Evolutionary conservation across 176 grass and related monocot species (phyloP).

Genomic region (Dactylis glomerata): DNA sequence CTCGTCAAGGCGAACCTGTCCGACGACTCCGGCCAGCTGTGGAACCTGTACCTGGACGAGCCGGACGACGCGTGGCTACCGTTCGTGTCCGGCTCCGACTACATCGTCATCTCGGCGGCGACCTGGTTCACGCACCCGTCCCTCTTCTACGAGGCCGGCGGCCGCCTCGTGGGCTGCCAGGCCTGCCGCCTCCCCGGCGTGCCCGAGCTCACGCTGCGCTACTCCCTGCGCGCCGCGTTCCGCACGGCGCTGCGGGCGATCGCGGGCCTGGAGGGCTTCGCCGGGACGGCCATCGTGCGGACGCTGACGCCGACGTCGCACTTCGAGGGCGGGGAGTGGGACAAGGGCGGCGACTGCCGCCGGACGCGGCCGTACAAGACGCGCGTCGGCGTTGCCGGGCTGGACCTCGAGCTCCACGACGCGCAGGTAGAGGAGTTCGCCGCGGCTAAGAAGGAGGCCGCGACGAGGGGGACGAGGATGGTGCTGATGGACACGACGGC

Average conservation of each 20-base stretch:
- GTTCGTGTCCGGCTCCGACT: constrained; percentile 39
- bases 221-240: constrained; percentile 41
- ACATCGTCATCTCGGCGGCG: constrained; percentile 50
- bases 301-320: constrained; percentile 66
- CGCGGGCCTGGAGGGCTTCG: background rate
- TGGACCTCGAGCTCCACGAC: constrained; percentile 40
- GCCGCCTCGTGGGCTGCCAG: constrained; percentile 45
- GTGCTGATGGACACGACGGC: constrained; percentile 51
- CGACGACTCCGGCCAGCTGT: constrained; percentile 3
- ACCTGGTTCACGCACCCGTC: constrained; percentile 57
- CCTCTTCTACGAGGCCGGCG: constrained; percentile 38
- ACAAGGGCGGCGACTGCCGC: constrained; percentile 60
- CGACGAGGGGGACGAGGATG: background rate
- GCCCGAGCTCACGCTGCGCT: constrained; percentile 32
- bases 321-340: constrained; percentile 75
- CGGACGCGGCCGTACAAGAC: constrained; percentile 31
- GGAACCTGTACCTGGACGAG: constrained; percentile 62
- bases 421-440: constrained; percentile 59
- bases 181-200: constrained; percentile 35
- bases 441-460: constrained; percentile 21
- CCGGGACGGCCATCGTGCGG: constrained; percentile 33
- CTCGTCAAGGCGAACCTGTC: constrained; percentile 37
- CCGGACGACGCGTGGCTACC: constrained; percentile 46
- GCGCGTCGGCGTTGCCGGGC: constrained; percentile 12
- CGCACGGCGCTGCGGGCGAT: constrained; percentile 32